Conservation (phyloP, 305 asterid genomes). For the Ajuga reptans region DNA sequence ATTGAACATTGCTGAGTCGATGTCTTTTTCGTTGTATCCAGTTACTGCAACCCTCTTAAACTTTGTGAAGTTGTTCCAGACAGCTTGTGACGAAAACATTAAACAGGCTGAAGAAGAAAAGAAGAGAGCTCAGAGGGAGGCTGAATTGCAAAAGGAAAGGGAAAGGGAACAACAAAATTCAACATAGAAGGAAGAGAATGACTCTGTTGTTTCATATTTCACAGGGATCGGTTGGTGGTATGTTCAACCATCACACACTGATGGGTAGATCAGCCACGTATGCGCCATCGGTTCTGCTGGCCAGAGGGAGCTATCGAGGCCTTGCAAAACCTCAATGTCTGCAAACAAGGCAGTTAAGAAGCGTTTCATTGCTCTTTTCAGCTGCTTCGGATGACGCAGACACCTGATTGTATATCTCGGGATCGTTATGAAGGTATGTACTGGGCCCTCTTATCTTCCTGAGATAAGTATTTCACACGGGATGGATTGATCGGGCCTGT, state of each 20-base stretch:
- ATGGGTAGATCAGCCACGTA: slow-evolving; percentile 9
- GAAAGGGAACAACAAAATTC: slow-evolving; percentile 33
- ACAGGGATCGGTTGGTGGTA: background rate
- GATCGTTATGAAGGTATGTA: slow-evolving; percentile 22
- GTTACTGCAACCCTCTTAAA: slow-evolving; percentile 84
- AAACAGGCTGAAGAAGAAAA: slow-evolving; percentile 80
- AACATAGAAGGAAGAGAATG: slow-evolving; percentile 41
- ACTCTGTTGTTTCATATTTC: slow-evolving; percentile 20
- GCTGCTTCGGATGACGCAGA: slow-evolving; percentile 29
- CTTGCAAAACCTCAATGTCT: slow-evolving; percentile 23
- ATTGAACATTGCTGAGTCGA: slow-evolving; percentile 28
- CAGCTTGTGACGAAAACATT: slow-evolving; percentile 84
- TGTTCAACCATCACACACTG: slow-evolving; percentile 21
- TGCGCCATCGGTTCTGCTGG: slow-evolving; percentile 4
- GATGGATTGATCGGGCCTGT: slow-evolving; percentile 11
- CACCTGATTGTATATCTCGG: slow-evolving; percentile 15
- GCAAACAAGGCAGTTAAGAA: slow-evolving; percentile 22
- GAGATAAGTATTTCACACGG: slow-evolving; percentile 24
- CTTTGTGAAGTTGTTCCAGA: slow-evolving; percentile 83
- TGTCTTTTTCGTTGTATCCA: slow-evolving; percentile 39
- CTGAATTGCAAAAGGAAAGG: slow-evolving; percentile 60
- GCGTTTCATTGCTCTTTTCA: slow-evolving; percentile 7
- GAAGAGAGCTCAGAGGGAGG: slow-evolving; percentile 92
- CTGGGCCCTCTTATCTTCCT: slow-evolving; percentile 18
- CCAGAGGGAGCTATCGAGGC: slow-evolving; percentile 24